Conservation (phyloP, 2,329 filamentous ascomycete species). For the Cryphonectria japonica region DNA sequence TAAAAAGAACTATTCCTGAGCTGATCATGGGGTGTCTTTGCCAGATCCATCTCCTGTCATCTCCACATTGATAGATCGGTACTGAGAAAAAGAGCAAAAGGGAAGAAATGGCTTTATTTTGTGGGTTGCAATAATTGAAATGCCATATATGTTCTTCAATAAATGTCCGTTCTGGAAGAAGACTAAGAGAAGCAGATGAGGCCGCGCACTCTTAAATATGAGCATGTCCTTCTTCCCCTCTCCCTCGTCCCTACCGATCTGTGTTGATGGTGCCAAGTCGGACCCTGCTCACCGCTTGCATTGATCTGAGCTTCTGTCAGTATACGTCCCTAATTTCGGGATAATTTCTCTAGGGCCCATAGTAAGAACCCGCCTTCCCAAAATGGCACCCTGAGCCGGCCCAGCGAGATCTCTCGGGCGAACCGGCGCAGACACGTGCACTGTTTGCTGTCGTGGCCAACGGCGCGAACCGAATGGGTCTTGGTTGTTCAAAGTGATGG, state of each 20-base stretch:
- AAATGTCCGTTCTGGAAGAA: not conserved
- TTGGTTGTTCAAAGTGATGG: not conserved
- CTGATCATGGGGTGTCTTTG: too few relatives aligned
- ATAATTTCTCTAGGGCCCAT: slow-evolving; percentile 2
- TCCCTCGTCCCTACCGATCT: not conserved
- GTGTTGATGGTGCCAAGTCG: not conserved
- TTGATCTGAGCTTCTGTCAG: not conserved
- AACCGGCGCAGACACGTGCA: slow-evolving; percentile 11
- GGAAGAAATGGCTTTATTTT: too few relatives aligned
- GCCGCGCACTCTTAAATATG: not conserved
- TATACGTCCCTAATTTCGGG: slow-evolving; percentile 2
- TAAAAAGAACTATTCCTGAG: too few relatives aligned
- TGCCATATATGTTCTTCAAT: not conserved
- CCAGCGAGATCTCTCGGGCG: slow-evolving; percentile 1
- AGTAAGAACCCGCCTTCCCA: not conserved
- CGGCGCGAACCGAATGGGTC: not conserved
- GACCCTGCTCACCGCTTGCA: not conserved
- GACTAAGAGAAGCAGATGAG: not conserved
- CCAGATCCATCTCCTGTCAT: too few relatives aligned
- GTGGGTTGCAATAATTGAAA: too few relatives aligned
- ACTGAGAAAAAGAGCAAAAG: too few relatives aligned
- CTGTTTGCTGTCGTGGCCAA: not conserved
- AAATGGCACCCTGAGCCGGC: slow-evolving; percentile 4
- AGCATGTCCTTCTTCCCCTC: not conserved
- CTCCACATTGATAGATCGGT: too few relatives aligned